Conservation (phyloP, 768 basidiomycete species). For the Termitomyces sp. region DNA sequence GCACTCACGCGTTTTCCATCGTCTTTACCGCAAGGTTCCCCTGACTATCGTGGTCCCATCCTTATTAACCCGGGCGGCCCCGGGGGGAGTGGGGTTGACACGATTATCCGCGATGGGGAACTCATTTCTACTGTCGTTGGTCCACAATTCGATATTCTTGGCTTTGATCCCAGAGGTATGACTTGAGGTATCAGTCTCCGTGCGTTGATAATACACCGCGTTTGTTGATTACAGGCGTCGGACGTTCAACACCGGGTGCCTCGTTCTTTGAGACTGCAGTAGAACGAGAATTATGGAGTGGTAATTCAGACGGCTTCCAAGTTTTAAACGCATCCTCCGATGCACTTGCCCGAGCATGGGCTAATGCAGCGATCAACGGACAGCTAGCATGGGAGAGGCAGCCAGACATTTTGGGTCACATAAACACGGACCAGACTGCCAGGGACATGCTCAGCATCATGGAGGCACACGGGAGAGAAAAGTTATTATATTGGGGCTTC, state of each 20-base stretch:
- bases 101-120: constrained; percentile 18
- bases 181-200: background rate
- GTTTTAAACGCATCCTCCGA: constrained; percentile 20
- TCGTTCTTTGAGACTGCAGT: constrained; percentile 29
- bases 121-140: constrained; percentile 28
- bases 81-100: constrained; percentile 35
- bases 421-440: constrained; percentile 33
- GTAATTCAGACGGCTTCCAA: background rate
- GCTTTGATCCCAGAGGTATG: constrained; percentile 42
- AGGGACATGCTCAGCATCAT: constrained; percentile 32
- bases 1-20: constrained; percentile 38
- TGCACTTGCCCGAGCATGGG: constrained; percentile 24
- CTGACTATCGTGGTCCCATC: constrained; percentile 36
- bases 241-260: constrained; percentile 25
- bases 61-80: constrained; percentile 46
- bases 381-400: constrained; percentile 27
- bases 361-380: constrained; percentile 23
- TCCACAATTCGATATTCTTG: constrained; percentile 37
- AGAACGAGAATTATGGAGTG: constrained; percentile 25
- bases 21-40: constrained; percentile 16
- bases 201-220: background rate
- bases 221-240: constrained; percentile 22
- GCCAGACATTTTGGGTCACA: constrained; percentile 19
- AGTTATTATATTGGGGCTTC: constrained; percentile 27
- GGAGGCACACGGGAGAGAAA: constrained; percentile 24